Evolutionary conservation across 2,329 filamentous ascomycete species (phyloP), one percentile per base, ranked within the genome.

Genomic region (Aspergillus vadensis): DNA sequence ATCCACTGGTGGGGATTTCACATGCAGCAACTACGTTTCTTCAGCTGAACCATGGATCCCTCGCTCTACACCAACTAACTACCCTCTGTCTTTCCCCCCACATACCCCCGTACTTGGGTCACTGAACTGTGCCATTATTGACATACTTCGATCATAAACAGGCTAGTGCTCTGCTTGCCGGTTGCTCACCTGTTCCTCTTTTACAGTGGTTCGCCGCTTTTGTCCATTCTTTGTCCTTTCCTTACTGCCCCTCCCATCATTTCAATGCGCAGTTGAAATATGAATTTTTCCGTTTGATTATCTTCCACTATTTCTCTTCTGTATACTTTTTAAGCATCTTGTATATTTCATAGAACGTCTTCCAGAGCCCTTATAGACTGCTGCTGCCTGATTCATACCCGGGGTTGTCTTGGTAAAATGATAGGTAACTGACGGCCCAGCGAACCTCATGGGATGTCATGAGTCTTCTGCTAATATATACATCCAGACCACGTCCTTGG

Each of bases 401-500:
- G 12, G 6, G 8, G 15, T n/a, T 50, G 47, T 17, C 14, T n/a
- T 21, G 61, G 64, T 58, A 65, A 69, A 23, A 74, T 74, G 72
- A 74, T 74, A 69, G 72, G 72, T 74, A 69, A 43, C 50, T 12
- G 6, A 49, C 15, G 6, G 32, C 27, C 21, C 14, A 25, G 48
- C 51, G 7, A 27, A 23, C 38, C 8, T 19, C 15, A 17, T n/a
- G 27, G 27, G 10, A 15, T 30, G 51, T 30, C 9, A 30, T 12
- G 27, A 30, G 23, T 7, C 58, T 61, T 19, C 43, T 47, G 50
- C 52, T 61, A 53, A 61, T 12, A 4, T 36, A 48, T 23, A 15
- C 38, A 9, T 43, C 21, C 55, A 87, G 94, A 98, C 78, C 94
- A 98, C 82, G 90, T 97, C 59, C 83, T 98, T 52, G 94, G 94